These are phyloP conservation scores for Trichophyton simii DNA, from an alignment of 2,329 filamentous ascomycete genomes.

Conservation along the genomic window DNA sequence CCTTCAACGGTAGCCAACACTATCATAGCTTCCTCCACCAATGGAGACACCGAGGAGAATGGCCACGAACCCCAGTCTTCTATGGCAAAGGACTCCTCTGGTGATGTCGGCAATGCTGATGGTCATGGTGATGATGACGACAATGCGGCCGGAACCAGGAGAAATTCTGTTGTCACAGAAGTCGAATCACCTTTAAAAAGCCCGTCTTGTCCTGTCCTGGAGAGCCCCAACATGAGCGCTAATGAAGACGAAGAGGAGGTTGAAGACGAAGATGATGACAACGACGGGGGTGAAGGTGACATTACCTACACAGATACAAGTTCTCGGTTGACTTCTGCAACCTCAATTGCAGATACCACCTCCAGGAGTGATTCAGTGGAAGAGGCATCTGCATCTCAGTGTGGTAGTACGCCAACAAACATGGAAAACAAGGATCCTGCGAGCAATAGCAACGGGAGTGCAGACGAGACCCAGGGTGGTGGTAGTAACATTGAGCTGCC, in stretches of 20 bases:
- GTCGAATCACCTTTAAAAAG: slow-evolving; percentile 10
- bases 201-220: slow-evolving; percentile 8
- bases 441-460: not conserved
- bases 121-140: not conserved
- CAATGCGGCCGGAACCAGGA: slow-evolving; percentile 5
- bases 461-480: not conserved
- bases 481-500: not conserved
- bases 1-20: slow-evolving; percentile 39
- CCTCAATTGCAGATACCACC: not conserved
- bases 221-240: not conserved
- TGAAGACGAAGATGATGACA: not conserved
- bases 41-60: not conserved
- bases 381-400: not conserved
- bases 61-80: not conserved
- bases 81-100: not conserved
- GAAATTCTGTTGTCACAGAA: slow-evolving; percentile 6
- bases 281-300: slow-evolving; percentile 3
- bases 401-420: not conserved
- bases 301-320: slow-evolving; percentile 5
- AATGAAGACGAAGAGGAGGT: slow-evolving; percentile 5
- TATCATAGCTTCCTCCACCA: slow-evolving; percentile 29
- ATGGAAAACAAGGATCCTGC: not conserved
- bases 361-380: not conserved
- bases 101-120: not conserved
- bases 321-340: slow-evolving; percentile 4